Percentiles rank a stretch among this genome's conserved stretches.
These are phyloP conservation scores for Neurospora sp. DNA, from an alignment of 495 filamentous ascomycete genomes.

Conservation along the genomic window DNA sequence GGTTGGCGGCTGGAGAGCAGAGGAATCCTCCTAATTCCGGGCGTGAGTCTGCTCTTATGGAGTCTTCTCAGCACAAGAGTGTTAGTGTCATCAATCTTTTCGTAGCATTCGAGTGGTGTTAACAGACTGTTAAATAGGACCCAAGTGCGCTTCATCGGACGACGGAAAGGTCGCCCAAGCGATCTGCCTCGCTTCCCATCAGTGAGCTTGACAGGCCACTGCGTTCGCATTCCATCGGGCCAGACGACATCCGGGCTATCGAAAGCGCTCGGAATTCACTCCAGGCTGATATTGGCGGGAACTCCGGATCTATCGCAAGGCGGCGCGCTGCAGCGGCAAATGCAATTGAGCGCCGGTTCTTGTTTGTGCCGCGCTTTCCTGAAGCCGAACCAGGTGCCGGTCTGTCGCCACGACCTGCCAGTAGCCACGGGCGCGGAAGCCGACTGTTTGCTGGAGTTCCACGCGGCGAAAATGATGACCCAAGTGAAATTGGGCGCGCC, in stretches of 20 bases:
- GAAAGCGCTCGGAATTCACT: constrained; percentile 37
- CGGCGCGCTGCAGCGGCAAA: constrained; percentile 26
- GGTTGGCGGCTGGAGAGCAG: constrained; percentile 11
- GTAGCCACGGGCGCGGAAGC: constrained; percentile 37
- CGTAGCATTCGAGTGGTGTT: not conserved
- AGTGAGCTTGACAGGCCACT: constrained; percentile 43
- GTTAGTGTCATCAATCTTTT: constrained; percentile 23
- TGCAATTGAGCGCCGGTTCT: constrained; percentile 26
- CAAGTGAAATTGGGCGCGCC: constrained; percentile 42
- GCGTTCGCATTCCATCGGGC: constrained; percentile 44
- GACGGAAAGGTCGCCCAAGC: constrained; percentile 27
- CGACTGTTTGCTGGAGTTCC: constrained; percentile 2
- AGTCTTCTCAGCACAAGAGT: constrained; percentile 29
- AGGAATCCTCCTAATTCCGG: constrained; percentile 6
- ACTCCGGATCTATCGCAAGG: constrained; percentile 1
- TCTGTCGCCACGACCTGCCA: constrained; percentile 44
- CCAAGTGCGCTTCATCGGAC: constrained; percentile 26
- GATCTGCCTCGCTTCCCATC: constrained; percentile 42
- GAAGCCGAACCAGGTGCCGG: constrained; percentile 33
- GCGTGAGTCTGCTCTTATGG: constrained; percentile 11
- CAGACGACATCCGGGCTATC: constrained; percentile 35
- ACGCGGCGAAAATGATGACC: constrained; percentile 23
- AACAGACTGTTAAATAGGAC: constrained; percentile 28
- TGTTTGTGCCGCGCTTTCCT: constrained; percentile 19
- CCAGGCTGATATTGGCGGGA: constrained; percentile 25